These are phyloP conservation scores for Alloteropsis angusta DNA, from an alignment of 202 grass and related monocot genomes.

Conservation along the genomic window DNA sequence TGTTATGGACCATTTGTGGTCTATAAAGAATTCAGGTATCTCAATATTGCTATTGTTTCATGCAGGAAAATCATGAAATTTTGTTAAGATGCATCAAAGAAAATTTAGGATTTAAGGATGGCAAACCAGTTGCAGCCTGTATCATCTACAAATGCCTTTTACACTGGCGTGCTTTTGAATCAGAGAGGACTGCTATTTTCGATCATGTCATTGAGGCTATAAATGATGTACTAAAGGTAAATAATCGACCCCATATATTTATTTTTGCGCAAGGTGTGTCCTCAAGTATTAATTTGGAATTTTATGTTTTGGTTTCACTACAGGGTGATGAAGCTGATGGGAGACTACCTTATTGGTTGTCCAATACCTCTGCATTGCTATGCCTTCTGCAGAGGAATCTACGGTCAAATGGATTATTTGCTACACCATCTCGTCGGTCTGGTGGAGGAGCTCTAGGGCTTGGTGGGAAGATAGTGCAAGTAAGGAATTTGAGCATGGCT, in stretches of 20 bases:
- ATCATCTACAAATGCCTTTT: conserved; percentile 87
- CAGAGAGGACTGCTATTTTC: conserved; percentile 91
- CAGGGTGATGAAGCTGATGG: conserved; percentile 55
- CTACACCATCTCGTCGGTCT: conserved; percentile 69
- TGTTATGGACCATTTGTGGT: conserved; percentile 3
- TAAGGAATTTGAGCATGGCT: conserved; percentile 22
- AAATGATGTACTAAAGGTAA: conserved; percentile 88
- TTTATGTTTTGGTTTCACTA: conserved; percentile 16
- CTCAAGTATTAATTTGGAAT: not conserved
- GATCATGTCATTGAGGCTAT: conserved; percentile 87
- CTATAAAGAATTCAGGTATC: not conserved
- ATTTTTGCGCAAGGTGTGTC: conserved; percentile 7
- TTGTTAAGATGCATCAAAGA: conserved; percentile 79
- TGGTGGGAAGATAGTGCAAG: conserved; percentile 50
- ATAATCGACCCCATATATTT: not conserved
- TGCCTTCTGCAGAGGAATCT: conserved; percentile 95
- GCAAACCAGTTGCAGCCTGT: conserved; percentile 80
- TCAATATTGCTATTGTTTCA: conserved; percentile 19
- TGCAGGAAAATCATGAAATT: conserved; percentile 91
- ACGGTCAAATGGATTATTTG: conserved; percentile 68
- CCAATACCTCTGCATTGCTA: conserved; percentile 79
- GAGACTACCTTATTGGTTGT: conserved; percentile 86
- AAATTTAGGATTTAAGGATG: conserved; percentile 83
- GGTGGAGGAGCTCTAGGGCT: conserved; percentile 37
- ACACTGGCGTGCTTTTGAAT: conserved; percentile 79